A percentile compares a stretch with the other conserved stretches of the same genome.
Evolutionary conservation across 495 filamentous ascomycete species (phyloP).

Genomic region (Staphylotrichum longicolle): DNA sequence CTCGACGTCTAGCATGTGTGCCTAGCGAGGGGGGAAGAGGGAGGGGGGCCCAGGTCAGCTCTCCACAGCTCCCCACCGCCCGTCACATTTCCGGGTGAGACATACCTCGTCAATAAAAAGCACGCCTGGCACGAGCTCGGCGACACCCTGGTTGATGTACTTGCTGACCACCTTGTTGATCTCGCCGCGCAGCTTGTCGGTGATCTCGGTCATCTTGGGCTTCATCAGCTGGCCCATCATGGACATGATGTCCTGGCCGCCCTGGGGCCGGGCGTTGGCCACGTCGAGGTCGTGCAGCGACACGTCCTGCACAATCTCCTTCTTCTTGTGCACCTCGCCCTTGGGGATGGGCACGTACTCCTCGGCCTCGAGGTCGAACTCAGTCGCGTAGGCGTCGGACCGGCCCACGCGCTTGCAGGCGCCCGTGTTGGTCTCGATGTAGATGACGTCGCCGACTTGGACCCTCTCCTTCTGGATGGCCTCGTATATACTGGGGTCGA

Average conservation of each 20-base stretch:
- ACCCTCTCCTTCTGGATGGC: conserved; percentile 98
- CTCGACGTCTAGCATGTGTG: conserved; percentile 98
- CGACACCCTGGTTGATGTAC: conserved; percentile 98
- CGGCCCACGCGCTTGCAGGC: conserved; percentile 94
- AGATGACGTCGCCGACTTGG: conserved; percentile 93
- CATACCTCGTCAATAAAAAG: conserved; percentile 97
- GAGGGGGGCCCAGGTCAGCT: conserved; percentile 25
- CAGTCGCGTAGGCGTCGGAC: conserved; percentile 93
- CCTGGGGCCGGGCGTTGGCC: conserved; percentile 90
- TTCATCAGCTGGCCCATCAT: conserved; percentile 99
- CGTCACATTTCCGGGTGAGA: conserved; percentile 11
- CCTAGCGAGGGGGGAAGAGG: conserved; percentile 46
- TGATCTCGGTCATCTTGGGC: conserved; percentile 98
- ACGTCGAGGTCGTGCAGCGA: conserved; percentile 95
- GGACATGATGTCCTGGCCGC: conserved; percentile 98
- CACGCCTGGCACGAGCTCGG: conserved; percentile 93
- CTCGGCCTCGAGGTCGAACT: conserved; percentile 97
- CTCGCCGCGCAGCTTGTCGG: conserved; percentile 89
- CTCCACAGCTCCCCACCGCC: background rate
- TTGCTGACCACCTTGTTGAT: conserved; percentile 98
- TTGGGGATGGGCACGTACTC: conserved; percentile 98
- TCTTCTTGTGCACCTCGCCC: conserved; percentile 99
- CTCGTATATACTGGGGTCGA: conserved; percentile 98
- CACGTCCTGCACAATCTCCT: conserved; percentile 99
- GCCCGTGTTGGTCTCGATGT: conserved; percentile 97